Base-by-base conservation (phyloP, 1,139 yeast species). In the Suhomyces anneliseae region DNA sequence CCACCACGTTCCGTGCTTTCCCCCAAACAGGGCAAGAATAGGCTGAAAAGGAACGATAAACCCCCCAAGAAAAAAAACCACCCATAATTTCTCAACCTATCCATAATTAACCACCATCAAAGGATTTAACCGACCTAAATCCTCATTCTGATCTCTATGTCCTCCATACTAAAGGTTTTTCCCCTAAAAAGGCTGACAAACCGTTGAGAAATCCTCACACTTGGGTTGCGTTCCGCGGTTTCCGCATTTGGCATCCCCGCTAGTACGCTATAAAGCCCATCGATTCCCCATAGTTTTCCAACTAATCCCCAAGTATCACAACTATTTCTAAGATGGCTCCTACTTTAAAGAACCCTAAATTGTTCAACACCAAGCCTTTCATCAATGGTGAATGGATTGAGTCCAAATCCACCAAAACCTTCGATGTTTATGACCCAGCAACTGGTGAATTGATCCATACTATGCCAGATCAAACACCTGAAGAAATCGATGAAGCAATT, bases 341-440 rank as follows among this genome's bases (percentile, higher is more conserved):
- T 38, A 58, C 54, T 14, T 71, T 85, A 50, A 73, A 76, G 47
- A 80, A 84, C 63, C 77, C 81, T 14, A 78, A 76, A 11, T 76
- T 89, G 45, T 58, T 87, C 47, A 75, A 79, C 59, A 66, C 79
- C 37, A 76, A 79, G 49, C 83, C 89, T 15, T 82, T 71, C 56
- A 73, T 89, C 63, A 81, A 86, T 56, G 96, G 96, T 42, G 69
- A 82, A 58, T 90, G 95, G 90, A 65, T 78, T 42, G 60, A 66
- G 19, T 74, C 82, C 26, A 68, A 71, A 39, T 71, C 83, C 15
- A 66, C 75, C 27, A 77, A 77, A 47, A 74, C 80, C 14, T 89
- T 87, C 64, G 72, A 78, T 34, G 96, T 89, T 26, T 65, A 66
- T 35, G 90, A 90, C 64, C 97, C 97, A 4, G 95, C 95, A 1